Evolutionary conservation across 306 rosid species (phyloP), one percentile per base, ranked within the genome.

Genomic region (Vigna radiata): DNA sequence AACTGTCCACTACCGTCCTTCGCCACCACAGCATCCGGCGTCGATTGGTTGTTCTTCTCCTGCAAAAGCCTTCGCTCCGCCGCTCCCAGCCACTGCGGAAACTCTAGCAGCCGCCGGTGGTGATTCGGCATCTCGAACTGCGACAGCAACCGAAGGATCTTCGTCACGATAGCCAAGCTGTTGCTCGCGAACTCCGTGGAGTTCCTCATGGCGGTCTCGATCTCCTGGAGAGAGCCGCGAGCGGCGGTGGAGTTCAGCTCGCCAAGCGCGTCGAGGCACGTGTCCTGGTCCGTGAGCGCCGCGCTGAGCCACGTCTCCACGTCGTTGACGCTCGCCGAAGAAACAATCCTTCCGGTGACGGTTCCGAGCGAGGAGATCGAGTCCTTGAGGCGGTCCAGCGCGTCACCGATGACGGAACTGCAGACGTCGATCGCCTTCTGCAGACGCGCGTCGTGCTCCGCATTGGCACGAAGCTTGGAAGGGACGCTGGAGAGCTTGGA

Each of bases 131-230:
- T n/a, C 69, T 82, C 72, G 60, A 89, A 77, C 39, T 64, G 58
- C 2, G 92, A 56, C 10, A 92, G 46, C 3, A 88, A 2, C 5
- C 86, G 47, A 0, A 95, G 29, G 31, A 95, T 78, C 75, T 60
- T 88, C 1, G 92, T 79, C 1, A 84, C 96, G n/a, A 95, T 90
- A 7, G 98, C 97, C 85, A 95, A 83, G 23, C 97, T 90, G 54
- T 95, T 95, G 56, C 98, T 95, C 1, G 87, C 68, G 15, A 88
- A 87, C 80, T 95, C 92, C 3, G 96, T 90, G 0, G 97, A 88
- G 72, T 90, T 95, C 68, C 4, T 72, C 93, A 88, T 83, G 1
- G 79, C 81, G 0, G 50, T 68, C 37, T 25, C 83, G 17, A 86
- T 23, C 0, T 80, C 78, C n/a, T 15, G 27, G 1, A 78, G 48